Evolutionary conservation across 2,329 filamentous ascomycete genomes (phyloP), one percentile per base, ranked within the genome.

Genomic region (Neofusicoccum laricinum): DNA sequence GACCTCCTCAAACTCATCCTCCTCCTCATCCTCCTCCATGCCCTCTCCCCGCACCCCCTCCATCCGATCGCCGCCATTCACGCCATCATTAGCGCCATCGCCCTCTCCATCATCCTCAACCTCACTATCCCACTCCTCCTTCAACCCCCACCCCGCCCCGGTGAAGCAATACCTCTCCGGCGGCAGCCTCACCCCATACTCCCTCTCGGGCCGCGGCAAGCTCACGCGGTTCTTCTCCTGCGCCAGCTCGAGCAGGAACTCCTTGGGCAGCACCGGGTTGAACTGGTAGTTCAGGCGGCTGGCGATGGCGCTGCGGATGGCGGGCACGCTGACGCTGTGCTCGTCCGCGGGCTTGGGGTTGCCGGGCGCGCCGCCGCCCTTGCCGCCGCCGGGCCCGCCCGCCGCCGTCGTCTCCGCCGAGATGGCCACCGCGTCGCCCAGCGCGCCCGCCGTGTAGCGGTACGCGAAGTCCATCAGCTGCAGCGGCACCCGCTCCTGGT

Each of bases 401-500:
- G 49, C 46, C 25, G 62, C 53, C 15, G 66, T 64, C 12, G 63
- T 65, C 19, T 64, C 62, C 14, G 67, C 61, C 2, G 68, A 67
- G 1, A 76, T 66, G 5, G 75, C 88, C 6, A 91, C 78, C 6
- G 87, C 88, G 78, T 93, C 90, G 68, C 81, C 86, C 19, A 93
- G 86, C 40, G 93, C 83, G 64, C 86, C 84, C 1, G 87, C 87
- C 10, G 89, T 91, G 82, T 93, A 91, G 41, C 91, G 88, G 83
- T 95, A 95, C 55, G 91, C 90, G 73, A 94, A 94, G 69, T 95
- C 91, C 75, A 95, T 88, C 55, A 95, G 87, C 65, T 93, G 87
- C 0, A 94, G 85, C 0, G 91, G 91, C 1, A 95, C 91, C 71
- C 91, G 90, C 75, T 90, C 86, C 76, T 94, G 91, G 82, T 92